Evolutionary conservation across 1,284 basidiomycete genomes (phyloP).

Genomic region (Chiua sp.): DNA sequence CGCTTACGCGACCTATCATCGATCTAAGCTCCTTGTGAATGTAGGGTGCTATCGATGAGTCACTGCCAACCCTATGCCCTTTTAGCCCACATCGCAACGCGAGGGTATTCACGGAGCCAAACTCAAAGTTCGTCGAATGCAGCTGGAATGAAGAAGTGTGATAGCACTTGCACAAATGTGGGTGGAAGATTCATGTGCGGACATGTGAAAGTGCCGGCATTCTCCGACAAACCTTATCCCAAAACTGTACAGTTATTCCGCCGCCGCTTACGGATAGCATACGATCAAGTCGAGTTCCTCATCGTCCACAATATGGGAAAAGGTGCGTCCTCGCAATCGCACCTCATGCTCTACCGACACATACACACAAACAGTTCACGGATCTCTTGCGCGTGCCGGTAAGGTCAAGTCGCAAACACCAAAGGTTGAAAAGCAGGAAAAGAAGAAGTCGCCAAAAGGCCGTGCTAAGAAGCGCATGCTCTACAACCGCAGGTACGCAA

Average conservation of each 20-base stretch:
- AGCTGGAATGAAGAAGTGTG: too few species aligned
- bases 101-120: neutral
- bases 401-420: conserved; percentile 99
- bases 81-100: too few species aligned
- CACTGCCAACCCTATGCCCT: too few species aligned
- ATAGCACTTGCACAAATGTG: too few species aligned
- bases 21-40: too few species aligned
- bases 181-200: too few species aligned
- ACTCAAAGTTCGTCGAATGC: neutral
- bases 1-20: too few species aligned
- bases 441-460: conserved; percentile 96
- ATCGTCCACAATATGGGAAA: conserved; percentile 69
- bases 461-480: conserved; percentile 96
- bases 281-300: conserved; percentile 21
- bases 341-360: neutral
- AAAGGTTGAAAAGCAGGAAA: conserved; percentile 97
- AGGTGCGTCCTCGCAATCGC: conserved; percentile 45
- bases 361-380: conserved; percentile 85
- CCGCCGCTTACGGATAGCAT: conserved; percentile 18
- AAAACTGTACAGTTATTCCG: conserved; percentile 32
- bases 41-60: too few species aligned
- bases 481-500: conserved; percentile 89
- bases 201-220: neutral
- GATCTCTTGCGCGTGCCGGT: conserved; percentile 99
- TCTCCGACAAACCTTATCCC: neutral